Evolutionary conservation across 1,284 basidiomycete genomes (phyloP), one percentile per base, ranked within the genome.

Genomic region (Cryptococcus amylolentus): DNA sequence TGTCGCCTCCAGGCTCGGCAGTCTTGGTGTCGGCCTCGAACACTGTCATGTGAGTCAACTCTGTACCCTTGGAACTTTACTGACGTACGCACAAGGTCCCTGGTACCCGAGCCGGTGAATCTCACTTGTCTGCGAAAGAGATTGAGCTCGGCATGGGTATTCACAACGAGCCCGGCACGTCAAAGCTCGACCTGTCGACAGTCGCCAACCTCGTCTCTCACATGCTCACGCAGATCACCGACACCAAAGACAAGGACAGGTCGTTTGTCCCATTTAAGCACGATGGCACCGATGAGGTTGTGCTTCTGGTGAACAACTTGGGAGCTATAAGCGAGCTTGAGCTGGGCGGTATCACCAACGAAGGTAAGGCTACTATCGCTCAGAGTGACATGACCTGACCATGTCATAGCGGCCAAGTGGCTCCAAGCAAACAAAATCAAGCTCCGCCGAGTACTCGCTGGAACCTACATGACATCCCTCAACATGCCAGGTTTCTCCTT

Each of bases 401-500:
- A 50, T 5, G 28, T 14, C n/a, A 12, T 44, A 68, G 82, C 84
- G 1, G 80, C 81, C 49, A 77, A 72, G 40, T 81, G 81, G 41
- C 79, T 93, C 4, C 79, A 81, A 39, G 72, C 71, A 48, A 83
- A 83, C 58, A 81, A 82, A 0, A 82, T 90, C 62, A 80, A 75
- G 43, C 80, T 87, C 31, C 80, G 83, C 61, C 80, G 91, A 20
- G 79, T 91, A 45, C 70, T 93, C 13, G 81, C 84, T 23, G 91
- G 91, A 16, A 87, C 86, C 14, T 91, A 88, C 77, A 93, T 94
- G 90, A 89, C 91, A 23, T 93, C 90, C 54, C 82, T 97, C 61
- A 91, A 92, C 78, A 92, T 96, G 88, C 90, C 92, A 35, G 93
- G 94, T 2, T 94, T 96, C 78, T 93, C 90, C 5, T 79, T 97